Evolutionary conservation across 2,329 filamentous ascomycete species (phyloP).

Genomic region (Chrysosporium queenslandicum): DNA sequence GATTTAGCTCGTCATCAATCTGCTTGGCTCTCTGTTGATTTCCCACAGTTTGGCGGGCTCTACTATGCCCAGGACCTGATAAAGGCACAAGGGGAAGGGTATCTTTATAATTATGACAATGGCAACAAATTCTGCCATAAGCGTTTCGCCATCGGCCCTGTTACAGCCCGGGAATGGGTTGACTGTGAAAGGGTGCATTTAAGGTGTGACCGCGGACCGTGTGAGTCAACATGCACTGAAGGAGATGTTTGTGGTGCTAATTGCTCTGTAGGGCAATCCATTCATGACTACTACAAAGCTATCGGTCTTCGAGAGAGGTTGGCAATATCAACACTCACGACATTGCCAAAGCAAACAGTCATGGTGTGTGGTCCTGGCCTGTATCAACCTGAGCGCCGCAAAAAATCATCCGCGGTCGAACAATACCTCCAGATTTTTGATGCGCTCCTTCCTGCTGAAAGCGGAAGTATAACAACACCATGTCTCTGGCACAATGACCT

Average conservation of each 20-base stretch:
- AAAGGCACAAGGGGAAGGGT: too few species aligned
- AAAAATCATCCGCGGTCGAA: conserved; percentile 4
- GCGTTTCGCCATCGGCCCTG: conserved; percentile 23
- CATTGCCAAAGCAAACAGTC: conserved; percentile 10
- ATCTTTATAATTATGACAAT: too few species aligned
- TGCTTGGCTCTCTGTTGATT: conserved; percentile 2
- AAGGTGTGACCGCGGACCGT: conserved; percentile 12
- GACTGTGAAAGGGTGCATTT: conserved; percentile 16
- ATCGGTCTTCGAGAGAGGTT: conserved; percentile 2
- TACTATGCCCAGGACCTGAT: not conserved
- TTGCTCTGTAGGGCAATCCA: conserved; percentile 4
- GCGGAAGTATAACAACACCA: not conserved
- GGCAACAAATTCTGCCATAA: not conserved
- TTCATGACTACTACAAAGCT: conserved; percentile 7
- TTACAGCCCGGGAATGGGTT: conserved; percentile 23
- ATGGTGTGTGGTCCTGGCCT: conserved; percentile 13
- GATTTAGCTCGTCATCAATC: not conserved
- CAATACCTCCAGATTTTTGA: conserved; percentile 6
- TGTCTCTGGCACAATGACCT: conserved; percentile 26
- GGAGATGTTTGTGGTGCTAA: not conserved
- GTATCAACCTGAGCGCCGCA: conserved; percentile 6
- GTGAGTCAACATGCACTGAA: conserved; percentile 2
- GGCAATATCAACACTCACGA: conserved; percentile 1
- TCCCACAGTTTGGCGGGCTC: conserved; percentile 10
- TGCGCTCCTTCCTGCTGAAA: conserved; percentile 4